phyloP scores from a whole-genome alignment of 2,329 filamentous ascomycete genomes.

The Metarhizium guizhouense region DNA sequence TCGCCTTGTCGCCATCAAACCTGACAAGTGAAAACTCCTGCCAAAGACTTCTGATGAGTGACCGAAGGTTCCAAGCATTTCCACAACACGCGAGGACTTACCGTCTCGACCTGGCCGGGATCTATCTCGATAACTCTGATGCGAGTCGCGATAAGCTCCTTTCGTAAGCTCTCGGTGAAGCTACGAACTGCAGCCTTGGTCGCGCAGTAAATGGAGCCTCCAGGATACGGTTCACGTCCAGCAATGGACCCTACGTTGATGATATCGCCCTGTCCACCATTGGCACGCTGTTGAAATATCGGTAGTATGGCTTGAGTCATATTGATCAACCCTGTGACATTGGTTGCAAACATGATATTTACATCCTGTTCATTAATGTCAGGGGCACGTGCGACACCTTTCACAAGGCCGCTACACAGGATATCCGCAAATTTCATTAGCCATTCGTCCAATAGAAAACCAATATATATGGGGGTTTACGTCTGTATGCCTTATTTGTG shows the following conservation, averaged over 20 bases:
- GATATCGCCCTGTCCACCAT: conserved; percentile 80
- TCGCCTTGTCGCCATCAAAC: conserved; percentile 79
- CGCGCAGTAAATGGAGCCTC: conserved; percentile 86
- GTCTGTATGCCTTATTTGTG: not conserved
- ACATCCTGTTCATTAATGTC: conserved; percentile 78
- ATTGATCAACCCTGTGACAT: conserved; percentile 90
- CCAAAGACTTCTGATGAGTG: not conserved
- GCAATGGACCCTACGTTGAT: conserved; percentile 92
- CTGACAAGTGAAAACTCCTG: conserved; percentile 82
- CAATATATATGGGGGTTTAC: not conserved
- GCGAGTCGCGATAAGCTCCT: conserved; percentile 71
- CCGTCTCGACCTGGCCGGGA: conserved; percentile 86
- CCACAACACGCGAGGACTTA: conserved; percentile 18
- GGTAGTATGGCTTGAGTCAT: conserved; percentile 89
- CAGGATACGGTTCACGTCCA: conserved; percentile 73
- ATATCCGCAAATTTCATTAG: not conserved
- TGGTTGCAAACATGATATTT: conserved; percentile 80
- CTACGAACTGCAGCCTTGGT: conserved; percentile 81
- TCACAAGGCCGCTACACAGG: conserved; percentile 65
- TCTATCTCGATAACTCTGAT: conserved; percentile 84
- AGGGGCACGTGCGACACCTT: conserved; percentile 77
- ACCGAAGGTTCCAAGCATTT: not conserved
- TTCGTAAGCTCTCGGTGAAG: conserved; percentile 75
- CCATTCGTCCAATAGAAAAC: not conserved
- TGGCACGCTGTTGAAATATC: conserved; percentile 66